Conservation (phyloP, 805 yeast species). For the Ogataea wickerhamii region DNA sequence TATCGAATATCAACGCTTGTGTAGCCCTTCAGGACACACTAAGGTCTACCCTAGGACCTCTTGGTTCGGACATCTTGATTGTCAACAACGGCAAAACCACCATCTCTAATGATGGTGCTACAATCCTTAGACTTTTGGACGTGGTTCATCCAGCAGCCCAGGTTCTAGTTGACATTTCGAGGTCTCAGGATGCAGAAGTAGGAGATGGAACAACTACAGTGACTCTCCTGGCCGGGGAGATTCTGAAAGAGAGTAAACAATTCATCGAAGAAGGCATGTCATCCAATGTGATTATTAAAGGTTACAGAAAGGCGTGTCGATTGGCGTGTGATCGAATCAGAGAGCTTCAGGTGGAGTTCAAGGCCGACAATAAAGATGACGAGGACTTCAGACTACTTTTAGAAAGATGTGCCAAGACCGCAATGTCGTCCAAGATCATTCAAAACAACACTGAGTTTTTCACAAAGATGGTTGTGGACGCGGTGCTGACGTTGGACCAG, state of each 20-base stretch:
- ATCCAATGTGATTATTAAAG: conserved; percentile 82
- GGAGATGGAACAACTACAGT: conserved; percentile 99
- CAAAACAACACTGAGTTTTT: conserved; percentile 84
- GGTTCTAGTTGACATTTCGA: conserved; percentile 87
- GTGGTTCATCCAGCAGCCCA: conserved; percentile 99
- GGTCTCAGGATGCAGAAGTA: conserved; percentile 96
- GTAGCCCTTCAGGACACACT: conserved; percentile 94
- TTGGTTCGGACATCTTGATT: conserved; percentile 92
- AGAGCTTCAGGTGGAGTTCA: conserved; percentile 71
- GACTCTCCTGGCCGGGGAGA: conserved; percentile 89
- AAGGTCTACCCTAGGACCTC: conserved; percentile 93
- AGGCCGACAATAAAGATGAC: conserved; percentile 40
- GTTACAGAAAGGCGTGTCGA: conserved; percentile 76
- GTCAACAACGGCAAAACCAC: conserved; percentile 87
- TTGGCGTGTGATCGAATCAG: conserved; percentile 70
- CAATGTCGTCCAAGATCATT: conserved; percentile 94
- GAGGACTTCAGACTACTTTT: conserved; percentile 69
- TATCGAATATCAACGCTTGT: conserved; percentile 95
- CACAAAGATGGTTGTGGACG: conserved; percentile 95
- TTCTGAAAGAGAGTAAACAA: conserved; percentile 82
- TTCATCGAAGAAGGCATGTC: conserved; percentile 97
- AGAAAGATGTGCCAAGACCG: conserved; percentile 92
- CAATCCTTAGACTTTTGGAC: conserved; percentile 85
- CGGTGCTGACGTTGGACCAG: conserved; percentile 83
- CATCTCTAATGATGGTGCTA: conserved; percentile 97